These are phyloP conservation scores for Wickerhamomyces chambardii DNA, from an alignment of 805 yeast species.

Conservation along the genomic window DNA sequence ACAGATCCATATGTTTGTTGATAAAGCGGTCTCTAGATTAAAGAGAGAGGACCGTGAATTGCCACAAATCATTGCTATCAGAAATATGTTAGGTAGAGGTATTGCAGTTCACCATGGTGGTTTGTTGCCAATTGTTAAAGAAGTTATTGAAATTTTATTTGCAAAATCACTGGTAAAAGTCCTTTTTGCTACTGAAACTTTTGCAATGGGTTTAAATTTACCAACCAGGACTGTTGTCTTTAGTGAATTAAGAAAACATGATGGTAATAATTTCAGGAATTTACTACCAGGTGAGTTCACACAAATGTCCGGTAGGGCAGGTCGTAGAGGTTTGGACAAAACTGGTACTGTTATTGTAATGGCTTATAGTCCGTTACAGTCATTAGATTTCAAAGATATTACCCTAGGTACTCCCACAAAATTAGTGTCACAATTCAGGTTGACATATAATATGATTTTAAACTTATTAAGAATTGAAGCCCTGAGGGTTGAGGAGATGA, in stretches of 20 bases:
- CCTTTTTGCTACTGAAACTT: conserved; percentile 94
- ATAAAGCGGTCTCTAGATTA: conserved; percentile 77
- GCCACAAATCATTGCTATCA: conserved; percentile 80
- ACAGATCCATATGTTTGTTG: conserved; percentile 89
- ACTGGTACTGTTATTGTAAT: conserved; percentile 93
- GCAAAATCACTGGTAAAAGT: conserved; percentile 82
- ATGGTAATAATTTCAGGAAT: conserved; percentile 75
- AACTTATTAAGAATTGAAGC: conserved; percentile 91
- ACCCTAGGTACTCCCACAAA: conserved; percentile 87
- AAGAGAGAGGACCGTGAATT: conserved; percentile 88
- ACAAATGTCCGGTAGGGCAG: conserved; percentile 99
- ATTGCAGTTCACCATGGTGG: conserved; percentile 97
- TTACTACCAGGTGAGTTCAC: conserved; percentile 95
- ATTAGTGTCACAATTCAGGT: conserved; percentile 82
- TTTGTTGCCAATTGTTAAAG: conserved; percentile 84
- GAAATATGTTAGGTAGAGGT: conserved; percentile 82
- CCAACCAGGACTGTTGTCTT: conserved; percentile 97
- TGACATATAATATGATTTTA: conserved; percentile 93
- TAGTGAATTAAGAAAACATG: conserved; percentile 79
- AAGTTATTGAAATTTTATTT: conserved; percentile 85
- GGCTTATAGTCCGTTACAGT: conserved; percentile 63
- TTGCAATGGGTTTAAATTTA: conserved; percentile 96
- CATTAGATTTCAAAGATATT: conserved; percentile 62
- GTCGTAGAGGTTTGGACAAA: conserved; percentile 90
- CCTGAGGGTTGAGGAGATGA: conserved; percentile 95